Conservation (phyloP, 495 filamentous ascomycete species). For the Daldinia caldariorum region DNA sequence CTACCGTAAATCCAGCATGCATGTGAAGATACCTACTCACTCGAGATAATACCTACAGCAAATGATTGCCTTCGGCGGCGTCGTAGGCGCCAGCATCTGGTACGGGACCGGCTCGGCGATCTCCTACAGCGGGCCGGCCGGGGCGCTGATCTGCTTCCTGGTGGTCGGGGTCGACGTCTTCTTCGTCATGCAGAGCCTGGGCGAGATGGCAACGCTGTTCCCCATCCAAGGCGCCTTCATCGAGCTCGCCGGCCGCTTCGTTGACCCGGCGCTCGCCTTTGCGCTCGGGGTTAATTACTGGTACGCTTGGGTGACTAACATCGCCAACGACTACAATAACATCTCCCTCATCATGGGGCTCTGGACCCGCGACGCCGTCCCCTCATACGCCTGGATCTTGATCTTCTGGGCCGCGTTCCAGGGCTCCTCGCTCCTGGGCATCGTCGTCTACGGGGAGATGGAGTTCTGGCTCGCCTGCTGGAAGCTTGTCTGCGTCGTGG, state of each 20-base stretch:
- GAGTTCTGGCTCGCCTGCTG: conserved; percentile 60
- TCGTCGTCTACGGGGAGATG: conserved; percentile 59
- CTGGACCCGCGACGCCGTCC: conserved; percentile 44
- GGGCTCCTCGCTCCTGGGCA: conserved; percentile 50
- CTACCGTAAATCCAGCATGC: neutral
- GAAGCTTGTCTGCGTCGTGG: conserved; percentile 55
- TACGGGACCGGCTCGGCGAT: conserved; percentile 64
- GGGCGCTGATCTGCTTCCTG: conserved; percentile 64
- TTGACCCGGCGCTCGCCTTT: conserved; percentile 63
- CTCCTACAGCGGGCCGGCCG: conserved; percentile 61
- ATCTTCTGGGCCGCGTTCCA: conserved; percentile 63
- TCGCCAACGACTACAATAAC: conserved; percentile 51
- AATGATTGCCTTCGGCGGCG: conserved; percentile 60
- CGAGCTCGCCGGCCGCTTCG: conserved; percentile 66
- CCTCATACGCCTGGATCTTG: conserved; percentile 50
- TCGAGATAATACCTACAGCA: conserved; percentile 30
- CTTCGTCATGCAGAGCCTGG: conserved; percentile 69
- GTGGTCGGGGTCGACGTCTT: conserved; percentile 66
- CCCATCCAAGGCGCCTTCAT: conserved; percentile 65
- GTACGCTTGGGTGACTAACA: conserved; percentile 66
- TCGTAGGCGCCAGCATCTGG: conserved; percentile 54
- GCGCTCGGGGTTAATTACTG: conserved; percentile 68
- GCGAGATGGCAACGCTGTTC: conserved; percentile 66
- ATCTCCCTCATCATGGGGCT: conserved; percentile 42
- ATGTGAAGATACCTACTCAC: neutral